Evolutionary conservation across 2,329 filamentous ascomycete species (phyloP).

Genomic region (Botrytis sinoallii): DNA sequence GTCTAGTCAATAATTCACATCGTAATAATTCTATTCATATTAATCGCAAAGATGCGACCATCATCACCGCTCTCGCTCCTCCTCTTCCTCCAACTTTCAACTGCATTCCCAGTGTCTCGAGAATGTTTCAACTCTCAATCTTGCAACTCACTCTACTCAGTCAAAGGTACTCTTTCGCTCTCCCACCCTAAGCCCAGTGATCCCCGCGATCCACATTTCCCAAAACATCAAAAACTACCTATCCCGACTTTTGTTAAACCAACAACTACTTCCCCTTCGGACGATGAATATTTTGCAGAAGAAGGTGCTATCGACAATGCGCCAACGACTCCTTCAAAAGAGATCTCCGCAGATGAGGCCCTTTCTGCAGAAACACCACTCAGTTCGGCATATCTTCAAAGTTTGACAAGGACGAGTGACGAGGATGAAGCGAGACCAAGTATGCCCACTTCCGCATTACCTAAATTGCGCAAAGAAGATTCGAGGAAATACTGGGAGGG

Average conservation of each 20-base stretch:
- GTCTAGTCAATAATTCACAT: background rate
- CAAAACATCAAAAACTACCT: constrained; percentile 27
- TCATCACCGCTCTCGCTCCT: constrained; percentile 16
- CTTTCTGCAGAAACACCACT: constrained; percentile 29
- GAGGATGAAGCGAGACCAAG: constrained; percentile 20
- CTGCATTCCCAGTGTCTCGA: constrained; percentile 19
- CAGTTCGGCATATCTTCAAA: constrained; percentile 29
- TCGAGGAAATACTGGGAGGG: constrained; percentile 29
- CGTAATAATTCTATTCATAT: background rate
- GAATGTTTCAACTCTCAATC: constrained; percentile 10
- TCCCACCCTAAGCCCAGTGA: background rate
- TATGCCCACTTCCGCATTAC: constrained; percentile 30
- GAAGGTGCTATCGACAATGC: constrained; percentile 31
- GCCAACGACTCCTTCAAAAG: constrained; percentile 28
- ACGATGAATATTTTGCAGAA: background rate
- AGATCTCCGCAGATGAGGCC: constrained; percentile 26
- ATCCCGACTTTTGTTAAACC: background rate
- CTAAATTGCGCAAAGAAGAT: constrained; percentile 30
- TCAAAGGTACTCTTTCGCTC: background rate
- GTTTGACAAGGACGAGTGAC: constrained; percentile 23
- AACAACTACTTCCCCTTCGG: background rate
- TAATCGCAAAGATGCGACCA: constrained; percentile 13
- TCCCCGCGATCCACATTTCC: constrained; percentile 30
- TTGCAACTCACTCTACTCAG: background rate
- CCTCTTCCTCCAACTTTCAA: constrained; percentile 25